These are phyloP conservation scores for Cornus florida DNA, from an alignment of 148 eudicot genomes.

Conservation along the genomic window DNA sequence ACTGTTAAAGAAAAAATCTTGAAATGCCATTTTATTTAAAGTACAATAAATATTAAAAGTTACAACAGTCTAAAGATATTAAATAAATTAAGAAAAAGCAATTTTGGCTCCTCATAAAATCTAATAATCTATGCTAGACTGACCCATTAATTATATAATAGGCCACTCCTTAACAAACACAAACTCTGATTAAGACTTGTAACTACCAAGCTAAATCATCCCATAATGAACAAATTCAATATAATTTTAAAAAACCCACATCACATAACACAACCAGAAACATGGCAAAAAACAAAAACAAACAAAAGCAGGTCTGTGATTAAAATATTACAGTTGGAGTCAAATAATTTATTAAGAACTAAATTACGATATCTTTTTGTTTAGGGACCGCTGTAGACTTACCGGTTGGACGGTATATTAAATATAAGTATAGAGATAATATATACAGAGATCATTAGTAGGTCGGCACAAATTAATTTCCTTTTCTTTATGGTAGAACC, in stretches of 20 bases:
- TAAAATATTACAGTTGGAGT: not conserved
- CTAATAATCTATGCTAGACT: not conserved
- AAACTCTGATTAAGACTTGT: not conserved
- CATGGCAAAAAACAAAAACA: not conserved
- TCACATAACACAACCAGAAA: not conserved
- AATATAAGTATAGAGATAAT: no score
- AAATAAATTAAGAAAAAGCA: not conserved
- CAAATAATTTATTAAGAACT: slow-evolving; percentile 1
- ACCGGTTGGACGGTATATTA: not conserved
- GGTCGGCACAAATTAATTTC: not conserved
- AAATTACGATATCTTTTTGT: no score
- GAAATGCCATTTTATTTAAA: not conserved
- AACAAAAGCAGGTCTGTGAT: not conserved
- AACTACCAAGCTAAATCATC: not conserved
- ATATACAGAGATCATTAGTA: not conserved
- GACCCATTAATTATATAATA: not conserved
- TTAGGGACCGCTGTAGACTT: not conserved
- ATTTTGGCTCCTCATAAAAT: not conserved
- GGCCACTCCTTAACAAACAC: not conserved
- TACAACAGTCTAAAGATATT: not conserved
- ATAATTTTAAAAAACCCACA: not conserved
- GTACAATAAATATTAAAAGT: not conserved
- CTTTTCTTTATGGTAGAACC: no score
- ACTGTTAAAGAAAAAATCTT: not conserved
- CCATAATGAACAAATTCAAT: not conserved